These are phyloP conservation scores for Aspergillus homomorphus DNA, from an alignment of 495 filamentous ascomycete species.

Conservation along the genomic window DNA sequence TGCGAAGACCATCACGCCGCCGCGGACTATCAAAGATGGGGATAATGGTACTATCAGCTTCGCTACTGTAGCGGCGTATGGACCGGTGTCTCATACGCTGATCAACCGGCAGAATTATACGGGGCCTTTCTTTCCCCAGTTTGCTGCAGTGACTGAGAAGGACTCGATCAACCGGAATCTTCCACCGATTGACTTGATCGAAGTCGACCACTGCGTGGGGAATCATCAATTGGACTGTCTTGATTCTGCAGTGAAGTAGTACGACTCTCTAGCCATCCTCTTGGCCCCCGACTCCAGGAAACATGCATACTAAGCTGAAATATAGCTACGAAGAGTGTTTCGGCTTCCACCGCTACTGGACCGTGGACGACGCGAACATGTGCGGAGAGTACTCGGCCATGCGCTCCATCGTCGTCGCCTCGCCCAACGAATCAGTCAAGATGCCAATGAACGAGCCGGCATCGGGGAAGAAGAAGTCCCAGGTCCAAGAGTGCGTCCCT, in stretches of 20 bases:
- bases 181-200: constrained; percentile 56
- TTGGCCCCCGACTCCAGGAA: not conserved
- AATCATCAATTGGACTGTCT: constrained; percentile 80
- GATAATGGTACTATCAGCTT: constrained; percentile 50
- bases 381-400: constrained; percentile 80
- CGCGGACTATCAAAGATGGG: constrained; percentile 39
- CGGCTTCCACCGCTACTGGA: constrained; percentile 85
- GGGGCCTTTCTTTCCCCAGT: constrained; percentile 74
- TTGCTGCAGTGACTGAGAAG: constrained; percentile 38
- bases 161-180: constrained; percentile 43
- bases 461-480: constrained; percentile 66
- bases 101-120: constrained; percentile 60
- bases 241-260: constrained; percentile 67
- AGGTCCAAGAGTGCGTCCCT: constrained; percentile 72
- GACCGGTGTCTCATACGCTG: constrained; percentile 79
- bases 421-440: constrained; percentile 67
- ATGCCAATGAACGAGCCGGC: constrained; percentile 93
- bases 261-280: constrained; percentile 11
- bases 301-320: constrained; percentile 7
- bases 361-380: constrained; percentile 74
- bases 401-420: constrained; percentile 73
- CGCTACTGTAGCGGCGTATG: constrained; percentile 73
- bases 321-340: constrained; percentile 68
- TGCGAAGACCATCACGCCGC: constrained; percentile 56
- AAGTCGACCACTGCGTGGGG: constrained; percentile 83